Evolutionary conservation across 192 early-diverging fungal species (phyloP).

Genomic region (Jimgerdemannia lactiflua): DNA sequence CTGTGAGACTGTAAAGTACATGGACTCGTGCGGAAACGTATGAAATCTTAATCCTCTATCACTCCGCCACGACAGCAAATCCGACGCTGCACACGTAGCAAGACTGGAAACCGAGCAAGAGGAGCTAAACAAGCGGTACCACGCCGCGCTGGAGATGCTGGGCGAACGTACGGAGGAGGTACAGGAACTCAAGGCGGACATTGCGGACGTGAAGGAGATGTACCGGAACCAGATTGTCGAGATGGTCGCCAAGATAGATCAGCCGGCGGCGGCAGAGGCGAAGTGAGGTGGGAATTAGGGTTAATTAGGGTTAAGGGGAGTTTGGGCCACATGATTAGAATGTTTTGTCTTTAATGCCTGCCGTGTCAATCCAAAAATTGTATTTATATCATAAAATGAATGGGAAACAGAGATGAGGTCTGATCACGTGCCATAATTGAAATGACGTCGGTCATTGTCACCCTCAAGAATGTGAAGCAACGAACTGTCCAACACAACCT

Average conservation of each 20-base stretch:
- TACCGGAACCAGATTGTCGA: conserved; percentile 65
- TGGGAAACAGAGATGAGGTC: not conserved
- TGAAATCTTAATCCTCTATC: conserved; percentile 2
- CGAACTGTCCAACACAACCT: too few relatives aligned
- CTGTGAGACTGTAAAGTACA: too few relatives aligned
- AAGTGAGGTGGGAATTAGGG: not conserved
- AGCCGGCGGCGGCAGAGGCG: not conserved
- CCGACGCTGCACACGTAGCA: conserved; percentile 22
- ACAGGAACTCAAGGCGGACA: conserved; percentile 73
- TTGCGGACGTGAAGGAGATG: conserved; percentile 78
- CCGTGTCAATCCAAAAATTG: too few relatives aligned
- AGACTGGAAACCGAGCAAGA: conserved; percentile 48
- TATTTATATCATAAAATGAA: too few relatives aligned
- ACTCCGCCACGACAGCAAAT: not conserved
- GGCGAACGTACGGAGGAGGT: conserved; percentile 90
- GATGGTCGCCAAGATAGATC: conserved; percentile 44
- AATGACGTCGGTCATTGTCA: not conserved
- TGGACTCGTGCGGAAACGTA: too few relatives aligned
- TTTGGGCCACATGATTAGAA: too few relatives aligned
- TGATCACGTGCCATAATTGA: not conserved
- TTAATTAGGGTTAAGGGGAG: too few relatives aligned
- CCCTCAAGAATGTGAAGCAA: too few relatives aligned
- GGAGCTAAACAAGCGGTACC: conserved; percentile 59
- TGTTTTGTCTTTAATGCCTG: too few relatives aligned
- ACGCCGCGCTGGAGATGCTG: conserved; percentile 79